phyloP scores from a whole-genome alignment of 495 filamentous ascomycete species.

The Penicillium psychrofluorescens region DNA sequence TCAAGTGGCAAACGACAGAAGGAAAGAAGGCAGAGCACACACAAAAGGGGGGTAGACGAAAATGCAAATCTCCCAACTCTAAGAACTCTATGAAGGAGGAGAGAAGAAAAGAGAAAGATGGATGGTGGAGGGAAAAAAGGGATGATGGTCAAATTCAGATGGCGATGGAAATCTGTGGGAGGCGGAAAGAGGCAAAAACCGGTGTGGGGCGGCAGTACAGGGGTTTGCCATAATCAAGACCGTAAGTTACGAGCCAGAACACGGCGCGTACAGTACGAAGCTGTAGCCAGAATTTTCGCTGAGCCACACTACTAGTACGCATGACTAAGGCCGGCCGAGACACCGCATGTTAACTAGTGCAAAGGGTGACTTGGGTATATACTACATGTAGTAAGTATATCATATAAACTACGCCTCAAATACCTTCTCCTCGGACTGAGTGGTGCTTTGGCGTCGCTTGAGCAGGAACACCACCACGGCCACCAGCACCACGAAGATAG shows the following conservation, averaged over 20 bases:
- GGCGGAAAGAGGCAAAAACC: constrained; percentile 18
- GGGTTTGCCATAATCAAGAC: no score
- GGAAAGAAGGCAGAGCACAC: constrained; percentile 13
- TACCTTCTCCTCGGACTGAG: constrained; percentile 10
- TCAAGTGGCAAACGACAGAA: constrained; percentile 13
- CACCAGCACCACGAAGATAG: constrained; percentile 34
- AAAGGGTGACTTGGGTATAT: no score
- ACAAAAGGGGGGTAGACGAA: constrained; percentile 8
- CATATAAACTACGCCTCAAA: constrained; percentile 7
- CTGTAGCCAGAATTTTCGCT: no score
- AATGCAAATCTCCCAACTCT: constrained; percentile 33
- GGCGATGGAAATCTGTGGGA: constrained; percentile 15
- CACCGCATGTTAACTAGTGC: no score
- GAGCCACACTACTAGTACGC: no score
- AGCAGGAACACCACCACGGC: constrained; percentile 32
- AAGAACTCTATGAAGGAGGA: constrained; percentile 36
- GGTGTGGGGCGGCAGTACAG: no score
- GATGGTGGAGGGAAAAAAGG: constrained; percentile 23
- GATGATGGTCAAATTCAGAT: constrained; percentile 9
- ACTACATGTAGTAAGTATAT: no score
- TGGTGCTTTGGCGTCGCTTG: constrained; percentile 14
- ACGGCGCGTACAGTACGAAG: not conserved
- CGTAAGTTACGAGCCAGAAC: no score
- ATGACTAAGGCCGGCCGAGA: no score
- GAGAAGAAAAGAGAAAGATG: constrained; percentile 14